Evolutionary conservation across 768 basidiomycete species (phyloP), one percentile per base, ranked within the genome.

Genomic region (Lentinula sp.): DNA sequence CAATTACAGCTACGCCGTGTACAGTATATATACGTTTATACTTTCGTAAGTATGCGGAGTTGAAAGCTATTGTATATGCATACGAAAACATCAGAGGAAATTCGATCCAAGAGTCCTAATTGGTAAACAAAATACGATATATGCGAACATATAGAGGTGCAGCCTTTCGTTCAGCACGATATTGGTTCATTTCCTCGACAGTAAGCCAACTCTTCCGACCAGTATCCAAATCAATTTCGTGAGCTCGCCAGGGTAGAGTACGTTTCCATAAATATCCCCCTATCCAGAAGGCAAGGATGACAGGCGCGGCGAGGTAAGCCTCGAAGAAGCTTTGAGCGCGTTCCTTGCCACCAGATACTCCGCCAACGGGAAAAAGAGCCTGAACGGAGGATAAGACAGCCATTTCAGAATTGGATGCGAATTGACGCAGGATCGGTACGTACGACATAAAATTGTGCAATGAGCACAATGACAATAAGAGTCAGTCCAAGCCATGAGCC

Each of bases 371-470:
- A 71, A 73, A 77, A 48, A 78, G 64, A 21, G 76, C 75, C 75
- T 75, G n/a, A 18, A 49, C 31, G 23, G 35, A 1, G 10, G 16
- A 34, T 32, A 1, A 35, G 32, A 16, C 18, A 35, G 34, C 3
- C 28, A 28, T 28, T 28, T 28, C 3, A 28, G 3, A 28, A 28
- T 28, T 28, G 28, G 28, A 28, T 28, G 28, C 28, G 28, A 28
- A 28, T 28, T 28, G 28, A 28, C 3, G 28, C 28, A 28, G 15
- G 46, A 56, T 4, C 11, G 65, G 39, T 16, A 64, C 68, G 64
- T 51, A 74, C 78, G 37, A 77, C 71, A 62, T 80, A 80, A 68
- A 80, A 79, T 62, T 80, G 78, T 9, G 76, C 78, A 57, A 80
- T 75, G 39, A 79, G 63, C 23, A 79, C 77, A 21, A 80, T 67